phyloP scores from a whole-genome alignment of 2,329 filamentous ascomycete species.

The Rasamsonia emersonii region DNA sequence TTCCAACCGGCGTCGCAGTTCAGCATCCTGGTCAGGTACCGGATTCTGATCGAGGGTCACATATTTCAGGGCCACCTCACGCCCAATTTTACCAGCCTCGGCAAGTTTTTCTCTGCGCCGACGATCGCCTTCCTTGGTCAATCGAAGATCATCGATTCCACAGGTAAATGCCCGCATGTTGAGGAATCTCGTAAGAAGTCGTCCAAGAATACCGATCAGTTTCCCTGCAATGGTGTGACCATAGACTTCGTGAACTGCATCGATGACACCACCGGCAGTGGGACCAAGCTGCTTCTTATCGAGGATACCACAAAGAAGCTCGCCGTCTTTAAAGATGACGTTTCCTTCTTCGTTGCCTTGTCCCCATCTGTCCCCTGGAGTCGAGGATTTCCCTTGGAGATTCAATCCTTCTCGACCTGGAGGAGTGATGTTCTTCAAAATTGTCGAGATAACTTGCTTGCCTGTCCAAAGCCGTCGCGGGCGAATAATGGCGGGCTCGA shows the following conservation, averaged over 20 bases:
- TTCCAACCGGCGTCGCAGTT: slow-evolving; percentile 71
- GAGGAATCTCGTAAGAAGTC: slow-evolving; percentile 78
- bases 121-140: slow-evolving; percentile 71
- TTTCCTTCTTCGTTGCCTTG: slow-evolving; percentile 60
- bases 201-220: slow-evolving; percentile 78
- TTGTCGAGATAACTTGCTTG: slow-evolving; percentile 89
- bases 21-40: slow-evolving; percentile 55
- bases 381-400: slow-evolving; percentile 69
- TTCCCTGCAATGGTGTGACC: slow-evolving; percentile 80
- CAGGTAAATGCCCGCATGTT: slow-evolving; percentile 95
- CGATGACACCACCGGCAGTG: slow-evolving; percentile 75
- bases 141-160: slow-evolving; percentile 88
- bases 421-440: slow-evolving; percentile 86
- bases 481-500: slow-evolving; percentile 74
- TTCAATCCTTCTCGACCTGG: slow-evolving; percentile 65
- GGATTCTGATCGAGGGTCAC: slow-evolving; percentile 67
- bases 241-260: slow-evolving; percentile 88
- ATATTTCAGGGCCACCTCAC: slow-evolving; percentile 75
- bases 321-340: slow-evolving; percentile 77
- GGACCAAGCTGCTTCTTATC: slow-evolving; percentile 95
- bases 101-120: slow-evolving; percentile 60
- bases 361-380: slow-evolving; percentile 73
- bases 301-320: slow-evolving; percentile 81
- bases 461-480: slow-evolving; percentile 83
- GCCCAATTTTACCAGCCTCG: slow-evolving; percentile 60